Percentiles rank a stretch among this genome's conserved stretches.
Conservation (phyloP, 2,329 filamentous ascomycete genomes). For the Xylariaceae sp. region DNA sequence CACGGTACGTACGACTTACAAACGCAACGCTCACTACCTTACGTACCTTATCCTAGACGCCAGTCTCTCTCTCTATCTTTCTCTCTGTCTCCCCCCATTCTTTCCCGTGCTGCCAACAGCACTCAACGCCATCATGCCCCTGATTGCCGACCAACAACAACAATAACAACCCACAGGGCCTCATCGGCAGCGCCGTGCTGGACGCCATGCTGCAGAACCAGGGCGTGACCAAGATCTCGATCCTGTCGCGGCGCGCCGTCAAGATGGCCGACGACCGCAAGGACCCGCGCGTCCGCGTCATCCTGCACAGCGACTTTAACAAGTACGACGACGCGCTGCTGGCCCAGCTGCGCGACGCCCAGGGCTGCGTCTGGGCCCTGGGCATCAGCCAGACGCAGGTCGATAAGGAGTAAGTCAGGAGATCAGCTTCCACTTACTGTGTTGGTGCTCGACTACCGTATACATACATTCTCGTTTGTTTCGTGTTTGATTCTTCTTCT, state of each 20-base stretch:
- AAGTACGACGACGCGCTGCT: slow-evolving; percentile 52
- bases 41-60: not conserved
- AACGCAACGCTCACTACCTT: not conserved
- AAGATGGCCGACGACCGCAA: slow-evolving; percentile 49
- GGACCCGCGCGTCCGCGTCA: slow-evolving; percentile 55
- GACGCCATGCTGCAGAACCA: slow-evolving; percentile 52
- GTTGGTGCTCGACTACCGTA: too few relatives aligned
- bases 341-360: slow-evolving; percentile 52
- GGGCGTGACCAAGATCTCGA: slow-evolving; percentile 56
- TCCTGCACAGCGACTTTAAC: slow-evolving; percentile 60
- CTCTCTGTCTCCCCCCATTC: not conserved
- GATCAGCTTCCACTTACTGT: too few relatives aligned
- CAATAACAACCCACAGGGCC: slow-evolving; percentile 36
- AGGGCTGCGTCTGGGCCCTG: slow-evolving; percentile 66
- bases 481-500: too few relatives aligned
- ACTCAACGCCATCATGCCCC: not conserved
- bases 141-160: too few relatives aligned
- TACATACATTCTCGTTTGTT: too few relatives aligned
- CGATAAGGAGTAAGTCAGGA: slow-evolving; percentile 43
- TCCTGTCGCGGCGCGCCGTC: slow-evolving; percentile 55
- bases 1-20: slow-evolving; percentile 27
- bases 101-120: not conserved
- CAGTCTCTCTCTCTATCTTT: not conserved
- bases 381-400: slow-evolving; percentile 58
- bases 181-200: slow-evolving; percentile 54